These are phyloP conservation scores for Cyberlindnera sargentensis DNA, from an alignment of 805 yeast genomes.

Conservation along the genomic window DNA sequence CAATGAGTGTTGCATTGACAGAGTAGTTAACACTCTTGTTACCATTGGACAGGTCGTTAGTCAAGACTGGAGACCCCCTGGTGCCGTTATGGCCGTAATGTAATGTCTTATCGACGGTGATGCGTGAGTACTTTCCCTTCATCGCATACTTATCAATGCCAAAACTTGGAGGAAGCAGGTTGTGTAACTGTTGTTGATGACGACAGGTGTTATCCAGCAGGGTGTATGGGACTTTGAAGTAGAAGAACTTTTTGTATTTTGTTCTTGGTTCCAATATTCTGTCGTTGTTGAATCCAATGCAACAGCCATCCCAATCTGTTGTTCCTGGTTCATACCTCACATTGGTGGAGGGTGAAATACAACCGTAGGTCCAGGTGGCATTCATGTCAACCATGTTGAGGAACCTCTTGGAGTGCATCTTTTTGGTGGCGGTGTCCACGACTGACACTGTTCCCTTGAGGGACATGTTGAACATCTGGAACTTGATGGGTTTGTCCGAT, in stretches of 20 bases:
- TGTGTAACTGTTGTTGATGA: slow-evolving; percentile 34
- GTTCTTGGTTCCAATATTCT: slow-evolving; percentile 41
- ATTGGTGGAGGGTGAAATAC: slow-evolving; percentile 46
- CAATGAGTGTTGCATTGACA: slow-evolving; percentile 51
- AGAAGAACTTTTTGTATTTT: slow-evolving; percentile 51
- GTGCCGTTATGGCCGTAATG: slow-evolving; percentile 46
- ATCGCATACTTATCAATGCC: slow-evolving; percentile 29
- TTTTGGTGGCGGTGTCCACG: slow-evolving; percentile 26
- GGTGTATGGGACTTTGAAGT: slow-evolving; percentile 50
- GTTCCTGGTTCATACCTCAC: slow-evolving; percentile 34
- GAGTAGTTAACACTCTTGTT: slow-evolving; percentile 43
- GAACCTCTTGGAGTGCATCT: slow-evolving; percentile 38
- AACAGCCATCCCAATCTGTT: slow-evolving; percentile 39
- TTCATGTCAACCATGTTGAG: slow-evolving; percentile 54
- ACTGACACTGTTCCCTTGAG: slow-evolving; percentile 35
- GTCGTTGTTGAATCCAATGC: slow-evolving; percentile 43
- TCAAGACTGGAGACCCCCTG: slow-evolving; percentile 48
- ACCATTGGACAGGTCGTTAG: slow-evolving; percentile 42
- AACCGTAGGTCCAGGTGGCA: slow-evolving; percentile 47
- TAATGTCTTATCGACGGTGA: slow-evolving; percentile 25
- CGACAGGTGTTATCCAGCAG: slow-evolving; percentile 46
- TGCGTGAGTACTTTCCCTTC: slow-evolving; percentile 25
- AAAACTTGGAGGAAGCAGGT: slow-evolving; percentile 34
- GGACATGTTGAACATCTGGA: slow-evolving; percentile 54
- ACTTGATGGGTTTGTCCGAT: slow-evolving; percentile 40